Percentiles rank a stretch among this genome's conserved stretches.
phyloP scores from a whole-genome alignment of 1,139 yeast species.

The Geotrichum fermentans region DNA sequence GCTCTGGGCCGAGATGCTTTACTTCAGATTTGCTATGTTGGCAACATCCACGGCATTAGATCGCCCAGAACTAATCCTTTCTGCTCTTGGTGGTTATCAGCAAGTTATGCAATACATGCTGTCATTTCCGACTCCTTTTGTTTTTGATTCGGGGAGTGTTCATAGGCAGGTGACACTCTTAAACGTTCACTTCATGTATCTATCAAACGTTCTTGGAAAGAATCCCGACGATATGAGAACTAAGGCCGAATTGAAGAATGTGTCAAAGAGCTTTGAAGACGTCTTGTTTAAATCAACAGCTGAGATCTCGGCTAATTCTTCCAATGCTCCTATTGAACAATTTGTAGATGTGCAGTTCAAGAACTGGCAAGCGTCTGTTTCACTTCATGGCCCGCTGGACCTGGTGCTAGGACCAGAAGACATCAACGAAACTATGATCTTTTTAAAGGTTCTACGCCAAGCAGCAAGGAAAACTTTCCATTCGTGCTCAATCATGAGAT shows the following conservation, averaged over 20 bases:
- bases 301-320: constrained; percentile 46
- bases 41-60: constrained; percentile 22
- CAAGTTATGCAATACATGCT: constrained; percentile 19
- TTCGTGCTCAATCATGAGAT: constrained; percentile 43
- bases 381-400: constrained; percentile 25
- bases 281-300: constrained; percentile 29
- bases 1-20: constrained; percentile 29
- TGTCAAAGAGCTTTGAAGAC: constrained; percentile 22
- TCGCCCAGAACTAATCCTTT: constrained; percentile 21
- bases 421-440: constrained; percentile 23
- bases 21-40: constrained; percentile 25
- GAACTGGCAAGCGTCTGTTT: constrained; percentile 30
- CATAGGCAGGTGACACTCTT: constrained; percentile 22
- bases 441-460: constrained; percentile 33
- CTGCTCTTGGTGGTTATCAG: constrained; percentile 28
- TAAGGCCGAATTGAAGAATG: constrained; percentile 18
- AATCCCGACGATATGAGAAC: constrained; percentile 17
- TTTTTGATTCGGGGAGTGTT: constrained; percentile 11
- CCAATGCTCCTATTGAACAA: constrained; percentile 36
- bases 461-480: constrained; percentile 48
- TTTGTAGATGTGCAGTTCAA: constrained; percentile 35
- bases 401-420: constrained; percentile 23
- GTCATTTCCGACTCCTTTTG: neutral
- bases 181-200: constrained; percentile 23
- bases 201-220: constrained; percentile 21